Conservation (phyloP, 176 grass and related monocot genomes). For the Luzula sylvatica region DNA sequence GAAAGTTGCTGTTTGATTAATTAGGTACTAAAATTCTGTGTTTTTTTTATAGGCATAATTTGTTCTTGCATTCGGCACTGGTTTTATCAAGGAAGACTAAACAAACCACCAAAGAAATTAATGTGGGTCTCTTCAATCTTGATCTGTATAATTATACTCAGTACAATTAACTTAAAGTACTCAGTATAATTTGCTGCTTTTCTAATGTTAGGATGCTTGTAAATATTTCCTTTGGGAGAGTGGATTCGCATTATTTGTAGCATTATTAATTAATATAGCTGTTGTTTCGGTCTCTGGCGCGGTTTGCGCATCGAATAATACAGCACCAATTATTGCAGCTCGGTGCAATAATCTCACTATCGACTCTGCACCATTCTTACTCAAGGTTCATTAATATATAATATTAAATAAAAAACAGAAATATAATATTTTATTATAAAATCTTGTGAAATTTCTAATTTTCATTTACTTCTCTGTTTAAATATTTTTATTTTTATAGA, state of each 20-base stretch:
- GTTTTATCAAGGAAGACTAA: conserved; percentile 57
- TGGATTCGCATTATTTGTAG: conserved; percentile 50
- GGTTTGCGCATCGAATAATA: conserved; percentile 35
- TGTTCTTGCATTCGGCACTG: conserved; percentile 77
- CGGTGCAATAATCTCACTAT: conserved; percentile 40
- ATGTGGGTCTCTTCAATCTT: conserved; percentile 42
- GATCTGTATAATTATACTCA: neutral
- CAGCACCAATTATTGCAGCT: conserved; percentile 11
- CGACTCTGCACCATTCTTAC: conserved; percentile 38
- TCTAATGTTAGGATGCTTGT: conserved; percentile 38
- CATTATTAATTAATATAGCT: conserved; percentile 59
- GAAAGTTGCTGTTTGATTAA: no score
- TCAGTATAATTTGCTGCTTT: neutral
- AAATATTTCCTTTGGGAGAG: conserved; percentile 61
- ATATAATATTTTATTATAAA: neutral
- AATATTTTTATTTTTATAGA: conserved; percentile 23
- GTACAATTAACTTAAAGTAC: neutral
- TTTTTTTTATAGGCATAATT: conserved; percentile 48
- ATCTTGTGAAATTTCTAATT: neutral
- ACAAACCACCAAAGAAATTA: conserved; percentile 43
- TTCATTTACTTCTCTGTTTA: neutral
- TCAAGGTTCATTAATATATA: conserved; percentile 46
- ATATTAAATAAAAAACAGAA: neutral
- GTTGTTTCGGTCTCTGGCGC: conserved; percentile 47
- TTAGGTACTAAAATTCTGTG: no score